A percentile compares a stretch with the other conserved stretches of the same genome.
Evolutionary conservation across 352 stramenopile genomes (phyloP).

Genomic region (Phytophthora pisi): DNA sequence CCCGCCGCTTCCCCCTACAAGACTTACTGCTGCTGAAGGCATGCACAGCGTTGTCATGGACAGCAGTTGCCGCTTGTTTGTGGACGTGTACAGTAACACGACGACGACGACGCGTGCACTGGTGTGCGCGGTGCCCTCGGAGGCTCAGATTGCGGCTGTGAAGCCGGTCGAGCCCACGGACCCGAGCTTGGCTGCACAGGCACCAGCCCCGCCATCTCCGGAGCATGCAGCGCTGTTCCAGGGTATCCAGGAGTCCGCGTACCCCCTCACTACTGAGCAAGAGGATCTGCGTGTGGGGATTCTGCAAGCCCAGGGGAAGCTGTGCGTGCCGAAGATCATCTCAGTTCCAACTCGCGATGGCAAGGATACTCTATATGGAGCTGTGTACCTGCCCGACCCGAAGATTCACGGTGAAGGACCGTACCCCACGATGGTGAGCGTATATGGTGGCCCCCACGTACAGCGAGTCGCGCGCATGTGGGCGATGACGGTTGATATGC

Average conservation of each 20-base stretch:
- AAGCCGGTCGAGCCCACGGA: slow-evolving; percentile 25
- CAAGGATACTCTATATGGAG: slow-evolving; percentile 88
- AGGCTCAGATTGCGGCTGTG: slow-evolving; percentile 40
- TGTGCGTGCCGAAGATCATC: slow-evolving; percentile 70
- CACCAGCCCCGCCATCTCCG: slow-evolving; percentile 6
- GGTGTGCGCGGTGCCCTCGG: slow-evolving; percentile 57
- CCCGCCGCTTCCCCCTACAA: slow-evolving; percentile 53
- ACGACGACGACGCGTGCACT: slow-evolving; percentile 66
- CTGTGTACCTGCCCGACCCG: slow-evolving; percentile 93
- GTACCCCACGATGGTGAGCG: slow-evolving; percentile 95
- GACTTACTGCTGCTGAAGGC: slow-evolving; percentile 78
- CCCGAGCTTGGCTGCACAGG: slow-evolving; percentile 10
- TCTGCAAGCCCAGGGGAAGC: slow-evolving; percentile 53
- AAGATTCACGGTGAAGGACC: slow-evolving; percentile 87
- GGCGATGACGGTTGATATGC: slow-evolving; percentile 93
- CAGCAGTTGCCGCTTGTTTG: slow-evolving; percentile 74
- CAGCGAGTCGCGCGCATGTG: slow-evolving; percentile 94
- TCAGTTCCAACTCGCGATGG: slow-evolving; percentile 87
- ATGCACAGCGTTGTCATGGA: slow-evolving; percentile 94
- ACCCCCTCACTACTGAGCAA: slow-evolving; percentile 57
- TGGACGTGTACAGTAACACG: slow-evolving; percentile 86
- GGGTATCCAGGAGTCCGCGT: slow-evolving; percentile 48
- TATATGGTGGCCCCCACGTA: slow-evolving; percentile 97
- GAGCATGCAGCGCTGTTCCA: slow-evolving; percentile 43
- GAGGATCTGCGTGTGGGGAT: slow-evolving; percentile 64